Evolutionary conservation across 2,329 filamentous ascomycete genomes (phyloP).

Genomic region (Fusarium euwallaceae): DNA sequence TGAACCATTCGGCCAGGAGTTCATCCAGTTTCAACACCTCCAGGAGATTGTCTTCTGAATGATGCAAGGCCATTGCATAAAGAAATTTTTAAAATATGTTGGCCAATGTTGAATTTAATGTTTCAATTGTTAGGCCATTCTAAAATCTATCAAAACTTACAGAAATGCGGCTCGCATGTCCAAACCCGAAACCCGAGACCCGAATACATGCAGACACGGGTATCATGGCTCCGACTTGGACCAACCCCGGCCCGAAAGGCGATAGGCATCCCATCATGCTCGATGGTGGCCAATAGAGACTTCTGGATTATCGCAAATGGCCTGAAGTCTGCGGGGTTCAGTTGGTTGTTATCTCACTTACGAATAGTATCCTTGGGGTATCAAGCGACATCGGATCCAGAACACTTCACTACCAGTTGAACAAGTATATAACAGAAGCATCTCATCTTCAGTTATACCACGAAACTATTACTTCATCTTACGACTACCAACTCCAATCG

Average conservation of each 20-base stretch:
- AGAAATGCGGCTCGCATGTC: not conserved
- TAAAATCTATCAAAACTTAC: not conserved
- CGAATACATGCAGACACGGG: constrained; percentile 12
- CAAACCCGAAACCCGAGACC: constrained; percentile 35
- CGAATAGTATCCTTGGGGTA: constrained; percentile 14
- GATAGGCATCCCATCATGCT: constrained; percentile 6
- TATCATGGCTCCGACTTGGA: constrained; percentile 1
- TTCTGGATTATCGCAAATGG: not conserved
- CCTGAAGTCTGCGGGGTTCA: not conserved
- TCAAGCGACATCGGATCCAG: constrained; percentile 4
- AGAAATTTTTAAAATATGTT: not conserved
- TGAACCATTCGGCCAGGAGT: not conserved
- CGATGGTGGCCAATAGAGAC: not conserved
- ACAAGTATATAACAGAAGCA: not conserved
- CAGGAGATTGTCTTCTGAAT: not conserved
- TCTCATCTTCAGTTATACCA: not conserved
- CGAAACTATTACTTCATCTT: not conserved
- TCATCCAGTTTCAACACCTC: not conserved
- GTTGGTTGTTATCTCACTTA: not conserved
- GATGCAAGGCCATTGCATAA: not conserved
- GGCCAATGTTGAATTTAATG: too few species aligned
- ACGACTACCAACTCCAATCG: not conserved
- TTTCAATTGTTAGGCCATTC: not conserved
- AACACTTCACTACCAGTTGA: not conserved
- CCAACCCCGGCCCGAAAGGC: constrained; percentile 24